Conservation (phyloP, 179 eudicot species). For the Beta lomatogona region DNA sequence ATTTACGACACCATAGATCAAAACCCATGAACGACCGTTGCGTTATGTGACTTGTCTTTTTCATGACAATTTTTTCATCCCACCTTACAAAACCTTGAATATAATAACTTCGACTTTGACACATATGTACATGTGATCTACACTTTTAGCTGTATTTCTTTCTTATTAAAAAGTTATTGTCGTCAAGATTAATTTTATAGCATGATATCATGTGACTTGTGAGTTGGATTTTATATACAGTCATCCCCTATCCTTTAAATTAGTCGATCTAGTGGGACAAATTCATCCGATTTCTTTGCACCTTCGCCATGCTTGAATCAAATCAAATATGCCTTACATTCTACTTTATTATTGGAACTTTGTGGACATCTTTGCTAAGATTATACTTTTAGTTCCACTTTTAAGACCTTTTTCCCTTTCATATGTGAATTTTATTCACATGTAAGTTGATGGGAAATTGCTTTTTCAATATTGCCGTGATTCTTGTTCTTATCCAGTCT, state of each 20-base stretch:
- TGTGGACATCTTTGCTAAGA: conserved; percentile 9
- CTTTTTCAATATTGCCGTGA: conserved; percentile 28
- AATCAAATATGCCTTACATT: neutral
- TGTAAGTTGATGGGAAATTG: neutral
- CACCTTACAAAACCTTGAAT: too few species aligned
- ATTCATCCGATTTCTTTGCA: conserved; percentile 17
- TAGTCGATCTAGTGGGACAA: neutral
- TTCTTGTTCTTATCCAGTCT: neutral
- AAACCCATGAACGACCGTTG: too few species aligned
- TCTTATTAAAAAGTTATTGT: neutral
- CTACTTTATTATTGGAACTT: conserved; percentile 5
- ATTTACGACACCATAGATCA: neutral
- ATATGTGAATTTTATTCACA: conserved; percentile 7
- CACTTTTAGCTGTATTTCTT: neutral
- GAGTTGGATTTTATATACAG: neutral
- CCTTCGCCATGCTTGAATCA: conserved; percentile 10
- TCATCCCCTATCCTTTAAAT: neutral
- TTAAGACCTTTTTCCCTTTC: conserved; percentile 1
- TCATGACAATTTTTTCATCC: neutral
- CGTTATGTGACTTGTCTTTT: neutral
- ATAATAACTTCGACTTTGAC: neutral
- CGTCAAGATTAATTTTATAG: neutral
- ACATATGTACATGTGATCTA: conserved; percentile 14
- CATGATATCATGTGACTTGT: conserved; percentile 18
- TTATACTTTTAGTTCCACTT: conserved; percentile 4